phyloP scores from a whole-genome alignment of 306 rosid genomes.

The Dryas alaskensis region DNA sequence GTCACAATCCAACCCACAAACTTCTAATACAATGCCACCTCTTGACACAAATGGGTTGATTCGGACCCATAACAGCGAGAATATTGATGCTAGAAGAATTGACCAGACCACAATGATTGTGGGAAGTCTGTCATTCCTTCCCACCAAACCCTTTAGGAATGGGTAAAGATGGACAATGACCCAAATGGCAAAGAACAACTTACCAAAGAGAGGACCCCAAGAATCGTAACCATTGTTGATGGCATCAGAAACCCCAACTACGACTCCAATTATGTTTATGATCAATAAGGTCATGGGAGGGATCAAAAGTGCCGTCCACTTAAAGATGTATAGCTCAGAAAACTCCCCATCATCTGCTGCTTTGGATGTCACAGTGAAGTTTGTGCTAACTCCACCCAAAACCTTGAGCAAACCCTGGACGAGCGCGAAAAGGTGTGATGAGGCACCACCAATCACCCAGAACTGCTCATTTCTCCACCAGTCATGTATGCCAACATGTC shows the following conservation, averaged over 20 bases:
- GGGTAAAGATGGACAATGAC: slow-evolving; percentile 93
- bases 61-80: slow-evolving; percentile 81
- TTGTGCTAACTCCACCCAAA: slow-evolving; percentile 82
- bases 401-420: slow-evolving; percentile 92
- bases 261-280: slow-evolving; percentile 75
- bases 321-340: slow-evolving; percentile 85
- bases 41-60: slow-evolving; percentile 74
- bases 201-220: slow-evolving; percentile 91
- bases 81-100: slow-evolving; percentile 76
- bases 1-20: slow-evolving; percentile 85
- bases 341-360: slow-evolving; percentile 84
- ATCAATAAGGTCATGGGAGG: slow-evolving; percentile 79
- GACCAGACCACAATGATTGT: slow-evolving; percentile 88
- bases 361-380: slow-evolving; percentile 88
- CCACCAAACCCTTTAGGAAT: slow-evolving; percentile 91
- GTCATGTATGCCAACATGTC: slow-evolving; percentile 84
- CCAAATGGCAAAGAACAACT: slow-evolving; percentile 83
- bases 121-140: slow-evolving; percentile 79
- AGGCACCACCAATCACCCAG: slow-evolving; percentile 92
- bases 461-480: slow-evolving; percentile 99
- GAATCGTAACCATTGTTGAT: slow-evolving; percentile 93
- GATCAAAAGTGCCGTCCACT: slow-evolving; percentile 83
- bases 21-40: slow-evolving; percentile 63
- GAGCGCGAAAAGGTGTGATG: slow-evolving; percentile 82
- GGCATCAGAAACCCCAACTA: slow-evolving; percentile 83